These are phyloP conservation scores for Aspergillus floridensis DNA, from an alignment of 2,329 filamentous ascomycete species.

Conservation along the genomic window DNA sequence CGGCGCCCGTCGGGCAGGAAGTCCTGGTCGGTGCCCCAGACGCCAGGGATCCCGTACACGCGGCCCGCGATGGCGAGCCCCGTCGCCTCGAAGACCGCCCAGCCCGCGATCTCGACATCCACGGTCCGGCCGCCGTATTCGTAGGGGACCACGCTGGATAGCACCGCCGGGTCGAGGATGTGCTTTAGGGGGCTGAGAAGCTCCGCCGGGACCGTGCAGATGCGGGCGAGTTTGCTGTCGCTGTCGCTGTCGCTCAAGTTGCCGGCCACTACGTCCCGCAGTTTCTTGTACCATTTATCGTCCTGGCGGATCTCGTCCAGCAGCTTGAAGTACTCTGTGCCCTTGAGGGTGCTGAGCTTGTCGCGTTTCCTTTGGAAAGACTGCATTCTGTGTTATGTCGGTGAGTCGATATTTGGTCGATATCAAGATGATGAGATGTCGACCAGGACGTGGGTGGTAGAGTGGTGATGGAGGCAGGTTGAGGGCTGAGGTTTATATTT, in stretches of 20 bases:
- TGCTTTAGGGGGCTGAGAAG: neutral
- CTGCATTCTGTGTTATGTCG: no score
- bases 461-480: no score
- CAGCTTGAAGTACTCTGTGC: neutral
- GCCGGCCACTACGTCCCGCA: neutral
- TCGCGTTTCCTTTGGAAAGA: neutral
- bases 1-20: neutral
- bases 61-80: neutral
- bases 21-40: neutral
- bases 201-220: neutral
- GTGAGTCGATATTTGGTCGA: no score
- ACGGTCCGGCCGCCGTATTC: neutral
- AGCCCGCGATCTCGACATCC: neutral
- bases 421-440: no score
- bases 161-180: neutral
- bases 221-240: neutral
- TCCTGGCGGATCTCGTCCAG: neutral
- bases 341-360: neutral
- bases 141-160: neutral
- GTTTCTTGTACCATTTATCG: neutral
- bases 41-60: neutral
- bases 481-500: no score
- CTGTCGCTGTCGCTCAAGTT: neutral
- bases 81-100: neutral
- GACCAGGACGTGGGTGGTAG: no score